Evolutionary conservation across 2,329 filamentous ascomycete species (phyloP).

Genomic region (Monilinia laxa): DNA sequence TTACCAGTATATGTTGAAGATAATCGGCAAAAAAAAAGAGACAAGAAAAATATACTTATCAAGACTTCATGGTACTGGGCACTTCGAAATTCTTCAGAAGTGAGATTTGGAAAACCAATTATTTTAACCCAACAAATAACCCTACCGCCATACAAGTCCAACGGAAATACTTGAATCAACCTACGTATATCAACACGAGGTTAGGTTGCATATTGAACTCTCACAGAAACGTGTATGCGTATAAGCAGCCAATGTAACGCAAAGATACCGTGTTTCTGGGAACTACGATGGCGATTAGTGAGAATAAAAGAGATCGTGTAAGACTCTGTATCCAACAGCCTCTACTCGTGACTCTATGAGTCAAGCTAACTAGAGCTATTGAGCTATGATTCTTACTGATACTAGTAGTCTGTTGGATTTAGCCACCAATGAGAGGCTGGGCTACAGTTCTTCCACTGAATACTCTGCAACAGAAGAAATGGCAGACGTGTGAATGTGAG

Average conservation of each 20-base stretch:
- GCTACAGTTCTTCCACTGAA: background rate
- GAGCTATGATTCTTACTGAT: background rate
- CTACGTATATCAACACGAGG: background rate
- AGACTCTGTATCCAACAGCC: background rate
- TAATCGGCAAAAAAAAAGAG: too few species aligned
- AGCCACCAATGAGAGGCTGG: background rate
- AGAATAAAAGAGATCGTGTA: background rate
- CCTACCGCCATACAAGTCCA: too few species aligned
- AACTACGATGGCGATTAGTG: background rate
- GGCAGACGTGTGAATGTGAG: background rate
- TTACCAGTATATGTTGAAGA: too few species aligned
- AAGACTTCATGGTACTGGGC: too few species aligned
- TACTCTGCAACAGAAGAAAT: background rate
- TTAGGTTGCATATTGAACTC: background rate
- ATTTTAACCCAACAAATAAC: background rate
- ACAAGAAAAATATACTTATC: too few species aligned
- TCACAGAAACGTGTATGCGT: background rate
- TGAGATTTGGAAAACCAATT: too few species aligned
- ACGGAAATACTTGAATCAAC: background rate
- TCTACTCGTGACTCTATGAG: background rate
- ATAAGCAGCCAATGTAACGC: background rate
- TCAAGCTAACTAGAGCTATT: background rate
- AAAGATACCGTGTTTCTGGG: background rate
- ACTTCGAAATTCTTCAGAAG: too few species aligned
- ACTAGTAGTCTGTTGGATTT: background rate